Percentiles rank a stretch among this genome's conserved stretches.
Evolutionary conservation across 2,329 filamentous ascomycete species (phyloP).

Genomic region (Ascochyta lentis): DNA sequence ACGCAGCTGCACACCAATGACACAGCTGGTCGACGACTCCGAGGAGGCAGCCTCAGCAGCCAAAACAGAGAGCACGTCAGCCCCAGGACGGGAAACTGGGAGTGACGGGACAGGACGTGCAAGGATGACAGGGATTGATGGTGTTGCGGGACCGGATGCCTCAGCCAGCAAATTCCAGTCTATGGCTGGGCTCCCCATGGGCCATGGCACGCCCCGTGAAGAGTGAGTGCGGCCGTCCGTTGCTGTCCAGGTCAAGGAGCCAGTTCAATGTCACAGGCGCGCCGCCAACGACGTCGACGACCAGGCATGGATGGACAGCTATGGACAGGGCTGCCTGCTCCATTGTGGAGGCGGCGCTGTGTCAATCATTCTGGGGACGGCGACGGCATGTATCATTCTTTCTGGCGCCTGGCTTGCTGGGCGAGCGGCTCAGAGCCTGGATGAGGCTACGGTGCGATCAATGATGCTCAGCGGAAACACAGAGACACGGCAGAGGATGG

Average conservation of each 20-base stretch:
- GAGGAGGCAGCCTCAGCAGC: constrained; percentile 30
- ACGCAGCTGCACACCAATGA: constrained; percentile 27
- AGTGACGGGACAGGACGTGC: constrained; percentile 13
- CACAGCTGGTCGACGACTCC: constrained; percentile 16
- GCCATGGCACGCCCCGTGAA: constrained; percentile 20
- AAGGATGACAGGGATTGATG: constrained; percentile 32
- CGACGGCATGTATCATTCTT: constrained; percentile 26
- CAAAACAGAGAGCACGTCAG: constrained; percentile 42
- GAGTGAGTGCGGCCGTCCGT: constrained; percentile 22
- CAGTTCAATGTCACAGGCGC: constrained; percentile 22
- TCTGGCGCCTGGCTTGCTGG: constrained; percentile 24
- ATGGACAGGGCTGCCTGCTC: constrained; percentile 4
- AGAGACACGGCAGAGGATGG: constrained; percentile 28
- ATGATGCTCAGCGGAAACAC: constrained; percentile 27
- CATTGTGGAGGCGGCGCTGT: constrained; percentile 23
- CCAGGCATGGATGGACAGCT: constrained; percentile 2
- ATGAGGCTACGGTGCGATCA: constrained; percentile 29
- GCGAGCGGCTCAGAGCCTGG: constrained; percentile 21
- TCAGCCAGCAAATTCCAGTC: constrained; percentile 29
- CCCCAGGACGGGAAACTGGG: constrained; percentile 23
- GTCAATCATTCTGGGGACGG: constrained; percentile 24
- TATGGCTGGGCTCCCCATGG: not conserved
- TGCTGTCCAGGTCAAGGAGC: constrained; percentile 3
- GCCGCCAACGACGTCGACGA: constrained; percentile 3
- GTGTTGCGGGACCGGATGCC: constrained; percentile 23